These are phyloP conservation scores for Hortaea sp. DNA, from an alignment of 2,329 filamentous ascomycete species.

Conservation along the genomic window DNA sequence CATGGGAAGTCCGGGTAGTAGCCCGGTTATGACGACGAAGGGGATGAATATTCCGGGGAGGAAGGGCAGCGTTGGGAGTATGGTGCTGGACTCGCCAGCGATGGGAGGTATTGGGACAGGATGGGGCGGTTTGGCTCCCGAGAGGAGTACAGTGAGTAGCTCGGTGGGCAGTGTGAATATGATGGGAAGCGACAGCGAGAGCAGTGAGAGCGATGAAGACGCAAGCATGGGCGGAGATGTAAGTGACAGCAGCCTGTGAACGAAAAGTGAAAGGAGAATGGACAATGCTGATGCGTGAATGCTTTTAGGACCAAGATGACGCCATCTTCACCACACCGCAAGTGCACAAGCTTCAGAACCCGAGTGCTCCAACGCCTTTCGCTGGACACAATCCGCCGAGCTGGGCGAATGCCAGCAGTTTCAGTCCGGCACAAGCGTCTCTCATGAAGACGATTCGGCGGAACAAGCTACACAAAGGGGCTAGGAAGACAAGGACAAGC, in stretches of 20 bases:
- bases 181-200: constrained; percentile 70
- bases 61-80: constrained; percentile 32
- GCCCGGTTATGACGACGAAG: constrained; percentile 69
- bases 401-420: constrained; percentile 18
- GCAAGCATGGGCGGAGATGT: constrained; percentile 34
- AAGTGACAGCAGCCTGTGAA: not conserved
- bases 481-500: constrained; percentile 51
- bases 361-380: constrained; percentile 38
- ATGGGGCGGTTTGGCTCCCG: constrained; percentile 33
- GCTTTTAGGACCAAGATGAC: constrained; percentile 45
- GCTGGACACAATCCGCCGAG: constrained; percentile 32
- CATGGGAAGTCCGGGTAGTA: constrained; percentile 78
- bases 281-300: not conserved
- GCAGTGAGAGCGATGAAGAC: constrained; percentile 49
- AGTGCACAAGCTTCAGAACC: constrained; percentile 47
- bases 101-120: constrained; percentile 19
- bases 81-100: constrained; percentile 54
- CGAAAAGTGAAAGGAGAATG: not conserved
- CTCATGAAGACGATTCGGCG: constrained; percentile 75
- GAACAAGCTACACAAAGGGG: constrained; percentile 43
- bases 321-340: constrained; percentile 77
- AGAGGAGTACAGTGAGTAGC: constrained; percentile 64
- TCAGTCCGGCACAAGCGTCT: constrained; percentile 22
- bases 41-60: constrained; percentile 49
- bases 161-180: constrained; percentile 73